Evolutionary conservation across 2,329 filamentous ascomycete genomes (phyloP).

Genomic region (Paraphoma sp.): DNA sequence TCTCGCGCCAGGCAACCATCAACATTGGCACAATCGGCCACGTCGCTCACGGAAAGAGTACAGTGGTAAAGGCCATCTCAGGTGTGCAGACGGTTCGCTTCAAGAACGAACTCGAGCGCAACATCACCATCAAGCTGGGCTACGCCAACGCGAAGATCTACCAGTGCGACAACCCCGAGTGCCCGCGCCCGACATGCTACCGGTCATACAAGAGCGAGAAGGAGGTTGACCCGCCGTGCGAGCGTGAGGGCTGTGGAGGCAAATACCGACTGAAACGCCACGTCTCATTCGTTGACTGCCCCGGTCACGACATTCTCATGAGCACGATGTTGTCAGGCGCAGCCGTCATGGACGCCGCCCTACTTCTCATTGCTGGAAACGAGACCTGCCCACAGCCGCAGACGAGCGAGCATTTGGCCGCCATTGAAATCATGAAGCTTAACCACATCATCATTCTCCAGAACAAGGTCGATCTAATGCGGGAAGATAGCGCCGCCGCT

Average conservation of each 20-base stretch:
- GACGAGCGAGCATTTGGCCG: constrained; percentile 97
- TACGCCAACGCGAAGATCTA: constrained; percentile 99
- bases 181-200: constrained; percentile 94
- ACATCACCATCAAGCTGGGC: constrained; percentile 99
- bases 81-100: constrained; percentile 98
- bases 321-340: constrained; percentile 99
- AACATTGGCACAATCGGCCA: constrained; percentile 99
- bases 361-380: constrained; percentile 96
- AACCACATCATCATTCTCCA: constrained; percentile 99
- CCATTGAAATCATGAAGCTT: constrained; percentile 99
- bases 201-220: constrained; percentile 98
- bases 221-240: constrained; percentile 95
- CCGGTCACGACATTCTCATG: constrained; percentile 99
- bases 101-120: constrained; percentile 99
- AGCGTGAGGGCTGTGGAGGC: constrained; percentile 88
- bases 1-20: constrained; percentile 96
- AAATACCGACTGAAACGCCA: constrained; percentile 78
- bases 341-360: constrained; percentile 98
- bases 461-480: constrained; percentile 99
- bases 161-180: constrained; percentile 92
- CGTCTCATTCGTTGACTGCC: constrained; percentile 92
- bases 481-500: constrained; percentile 89
- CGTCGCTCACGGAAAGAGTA: constrained; percentile 98
- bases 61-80: constrained; percentile 98
- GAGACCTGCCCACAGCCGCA: constrained; percentile 98